Evolutionary conservation across 1,139 yeast species (phyloP).

Genomic region (Pichia sp.): DNA sequence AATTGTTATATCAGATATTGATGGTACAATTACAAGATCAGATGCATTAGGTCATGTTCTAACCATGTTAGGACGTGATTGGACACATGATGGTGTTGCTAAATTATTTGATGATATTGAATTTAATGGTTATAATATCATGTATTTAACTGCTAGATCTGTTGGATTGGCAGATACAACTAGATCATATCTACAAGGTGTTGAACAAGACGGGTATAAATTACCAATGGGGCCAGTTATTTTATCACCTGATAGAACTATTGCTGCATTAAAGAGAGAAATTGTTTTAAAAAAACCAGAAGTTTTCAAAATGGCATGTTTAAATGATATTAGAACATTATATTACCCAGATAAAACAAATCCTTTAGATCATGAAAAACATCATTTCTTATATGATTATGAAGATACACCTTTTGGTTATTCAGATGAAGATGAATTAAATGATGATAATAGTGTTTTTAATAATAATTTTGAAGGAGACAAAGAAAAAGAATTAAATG

Average conservation of each 20-base stretch:
- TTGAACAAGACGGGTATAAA: constrained; percentile 65
- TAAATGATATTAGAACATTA: constrained; percentile 74
- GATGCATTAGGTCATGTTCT: constrained; percentile 97
- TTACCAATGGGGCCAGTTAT: constrained; percentile 94
- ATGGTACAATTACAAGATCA: constrained; percentile 95
- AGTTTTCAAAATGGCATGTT: constrained; percentile 95
- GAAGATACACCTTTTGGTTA: background rate
- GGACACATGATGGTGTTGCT: constrained; percentile 98
- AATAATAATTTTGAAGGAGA: background rate
- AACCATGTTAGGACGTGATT: constrained; percentile 90
- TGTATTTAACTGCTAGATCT: constrained; percentile 90
- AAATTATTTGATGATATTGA: constrained; percentile 79
- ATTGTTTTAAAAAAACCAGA: constrained; percentile 93
- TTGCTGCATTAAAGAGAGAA: constrained; percentile 90
- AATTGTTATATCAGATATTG: constrained; percentile 93
- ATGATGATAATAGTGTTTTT: constrained; percentile 2
- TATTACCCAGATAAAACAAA: constrained; percentile 31
- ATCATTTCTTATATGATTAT: constrained; percentile 3
- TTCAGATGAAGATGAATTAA: background rate
- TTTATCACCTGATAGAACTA: constrained; percentile 90
- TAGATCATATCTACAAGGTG: constrained; percentile 71
- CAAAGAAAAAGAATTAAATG: background rate
- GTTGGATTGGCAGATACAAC: constrained; percentile 97
- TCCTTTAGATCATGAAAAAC: constrained; percentile 7
- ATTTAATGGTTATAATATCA: constrained; percentile 83